phyloP scores from a whole-genome alignment of 352 stramenopile genomes.

The Globisporangium iwayamae region DNA sequence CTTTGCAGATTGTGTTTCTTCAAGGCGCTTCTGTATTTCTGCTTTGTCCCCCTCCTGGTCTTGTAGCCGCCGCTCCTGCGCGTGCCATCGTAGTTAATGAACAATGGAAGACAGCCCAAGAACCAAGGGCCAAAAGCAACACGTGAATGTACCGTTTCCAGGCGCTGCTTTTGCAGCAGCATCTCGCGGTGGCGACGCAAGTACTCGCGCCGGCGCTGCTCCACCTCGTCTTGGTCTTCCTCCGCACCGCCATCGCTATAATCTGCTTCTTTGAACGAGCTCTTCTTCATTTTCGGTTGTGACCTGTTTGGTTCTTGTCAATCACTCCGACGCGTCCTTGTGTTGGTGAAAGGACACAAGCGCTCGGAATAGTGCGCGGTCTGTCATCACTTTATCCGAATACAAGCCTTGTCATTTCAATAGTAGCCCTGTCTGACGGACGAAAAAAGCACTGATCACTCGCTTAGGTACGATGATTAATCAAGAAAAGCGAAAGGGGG shows the following conservation, averaged over 20 bases:
- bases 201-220: constrained; percentile 35
- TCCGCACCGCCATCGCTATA: constrained; percentile 1
- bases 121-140: no score
- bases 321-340: neutral
- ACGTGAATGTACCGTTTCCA: constrained; percentile 39
- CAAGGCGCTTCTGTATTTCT: constrained; percentile 27
- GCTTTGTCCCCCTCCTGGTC: constrained; percentile 24
- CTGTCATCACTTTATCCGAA: neutral
- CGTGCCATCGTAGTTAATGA: no score
- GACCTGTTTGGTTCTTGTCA: neutral
- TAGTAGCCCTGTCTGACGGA: neutral
- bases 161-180: constrained; percentile 48
- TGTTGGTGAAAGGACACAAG: constrained; percentile 3
- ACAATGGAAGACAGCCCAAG: no score
- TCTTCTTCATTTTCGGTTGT: constrained; percentile 5
- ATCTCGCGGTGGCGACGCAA: constrained; percentile 39
- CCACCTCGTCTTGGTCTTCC: constrained; percentile 31
- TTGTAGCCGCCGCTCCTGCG: constrained; percentile 32
- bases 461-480: constrained; percentile 15
- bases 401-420: constrained; percentile 9
- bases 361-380: neutral
- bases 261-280: neutral
- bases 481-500: constrained; percentile 10
- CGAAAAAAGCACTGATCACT: neutral
- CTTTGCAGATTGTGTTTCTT: constrained; percentile 20